Percentiles rank a stretch among this genome's conserved stretches.
phyloP scores from a whole-genome alignment of 768 basidiomycete species.

The Heimioporus sp. region DNA sequence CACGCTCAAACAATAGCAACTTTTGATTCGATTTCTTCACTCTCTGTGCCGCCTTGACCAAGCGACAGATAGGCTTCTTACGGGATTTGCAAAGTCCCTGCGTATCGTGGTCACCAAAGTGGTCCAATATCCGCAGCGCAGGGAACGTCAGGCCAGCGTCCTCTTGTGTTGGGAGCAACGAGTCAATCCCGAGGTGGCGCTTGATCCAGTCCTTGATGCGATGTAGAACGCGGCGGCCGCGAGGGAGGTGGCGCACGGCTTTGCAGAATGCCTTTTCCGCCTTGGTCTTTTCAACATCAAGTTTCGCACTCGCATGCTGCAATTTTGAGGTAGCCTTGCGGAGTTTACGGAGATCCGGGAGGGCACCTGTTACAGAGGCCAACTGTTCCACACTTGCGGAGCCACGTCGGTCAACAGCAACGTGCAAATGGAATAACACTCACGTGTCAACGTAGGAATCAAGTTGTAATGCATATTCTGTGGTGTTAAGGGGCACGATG shows the following conservation, averaged over 20 bases:
- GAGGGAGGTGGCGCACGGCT: conserved; percentile 36
- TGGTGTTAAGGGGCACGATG: conserved; percentile 71
- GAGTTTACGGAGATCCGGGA: conserved; percentile 40
- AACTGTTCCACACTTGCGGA: conserved; percentile 52
- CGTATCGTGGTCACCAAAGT: neutral
- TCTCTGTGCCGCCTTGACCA: conserved; percentile 58
- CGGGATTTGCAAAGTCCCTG: conserved; percentile 12
- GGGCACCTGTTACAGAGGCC: conserved; percentile 16
- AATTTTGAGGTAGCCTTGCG: conserved; percentile 46
- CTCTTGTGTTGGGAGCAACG: neutral
- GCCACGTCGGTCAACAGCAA: conserved; percentile 12
- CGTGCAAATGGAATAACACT: conserved; percentile 28
- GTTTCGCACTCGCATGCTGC: conserved; percentile 47
- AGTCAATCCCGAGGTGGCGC: conserved; percentile 7
- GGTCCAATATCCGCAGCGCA: neutral
- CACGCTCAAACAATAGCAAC: conserved; percentile 69
- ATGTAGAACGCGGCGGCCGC: neutral
- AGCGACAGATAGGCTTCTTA: conserved; percentile 37
- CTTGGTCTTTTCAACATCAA: conserved; percentile 57
- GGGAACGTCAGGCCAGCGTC: conserved; percentile 1
- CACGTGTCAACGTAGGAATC: conserved; percentile 58
- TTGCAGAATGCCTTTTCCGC: conserved; percentile 53
- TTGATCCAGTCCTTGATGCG: conserved; percentile 29
- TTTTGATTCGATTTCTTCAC: conserved; percentile 62
- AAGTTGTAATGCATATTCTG: conserved; percentile 68